Conservation (phyloP, 202 grass and related monocot species). For the Schoenoplectus tabernaemontani region DNA sequence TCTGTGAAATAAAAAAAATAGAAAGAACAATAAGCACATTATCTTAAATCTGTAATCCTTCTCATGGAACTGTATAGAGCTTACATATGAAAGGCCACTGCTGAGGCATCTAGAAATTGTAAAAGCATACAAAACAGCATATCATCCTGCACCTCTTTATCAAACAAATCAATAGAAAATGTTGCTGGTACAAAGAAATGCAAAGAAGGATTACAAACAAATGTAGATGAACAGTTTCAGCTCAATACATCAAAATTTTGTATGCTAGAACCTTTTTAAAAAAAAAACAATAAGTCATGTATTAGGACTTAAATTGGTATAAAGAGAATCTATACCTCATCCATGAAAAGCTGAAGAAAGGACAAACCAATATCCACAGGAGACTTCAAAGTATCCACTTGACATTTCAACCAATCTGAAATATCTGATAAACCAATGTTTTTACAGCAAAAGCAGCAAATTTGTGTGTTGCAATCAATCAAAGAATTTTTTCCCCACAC, state of each 20-base stretch:
- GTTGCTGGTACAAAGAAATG: slow-evolving; percentile 5
- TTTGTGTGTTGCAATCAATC: slow-evolving; percentile 23
- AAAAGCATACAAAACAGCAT: slow-evolving; percentile 74
- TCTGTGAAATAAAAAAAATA: slow-evolving; percentile 21
- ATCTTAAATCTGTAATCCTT: background rate
- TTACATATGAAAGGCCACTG: slow-evolving; percentile 51
- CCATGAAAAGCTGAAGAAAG: slow-evolving; percentile 81
- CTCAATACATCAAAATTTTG: background rate
- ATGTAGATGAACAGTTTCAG: background rate
- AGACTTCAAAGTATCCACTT: slow-evolving; percentile 39
- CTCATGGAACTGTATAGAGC: slow-evolving; percentile 21
- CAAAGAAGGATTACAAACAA: slow-evolving; percentile 23
- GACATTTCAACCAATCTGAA: slow-evolving; percentile 67
- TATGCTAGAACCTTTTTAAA: background rate
- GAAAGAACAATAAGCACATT: background rate
- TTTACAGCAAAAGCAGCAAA: slow-evolving; percentile 37
- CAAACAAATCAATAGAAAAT: slow-evolving; percentile 13
- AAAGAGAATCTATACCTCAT: slow-evolving; percentile 54
- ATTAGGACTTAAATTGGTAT: background rate
- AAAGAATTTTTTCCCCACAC: slow-evolving; percentile 34
- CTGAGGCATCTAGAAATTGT: slow-evolving; percentile 61
- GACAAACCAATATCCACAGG: slow-evolving; percentile 42
- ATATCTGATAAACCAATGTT: slow-evolving; percentile 52
- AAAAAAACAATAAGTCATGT: background rate
- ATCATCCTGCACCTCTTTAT: slow-evolving; percentile 58